A percentile compares a stretch with the other conserved stretches of the same genome.
These are phyloP conservation scores for Pseudomonodictys pantanalensis DNA, from an alignment of 495 filamentous ascomycete species.

Conservation along the genomic window DNA sequence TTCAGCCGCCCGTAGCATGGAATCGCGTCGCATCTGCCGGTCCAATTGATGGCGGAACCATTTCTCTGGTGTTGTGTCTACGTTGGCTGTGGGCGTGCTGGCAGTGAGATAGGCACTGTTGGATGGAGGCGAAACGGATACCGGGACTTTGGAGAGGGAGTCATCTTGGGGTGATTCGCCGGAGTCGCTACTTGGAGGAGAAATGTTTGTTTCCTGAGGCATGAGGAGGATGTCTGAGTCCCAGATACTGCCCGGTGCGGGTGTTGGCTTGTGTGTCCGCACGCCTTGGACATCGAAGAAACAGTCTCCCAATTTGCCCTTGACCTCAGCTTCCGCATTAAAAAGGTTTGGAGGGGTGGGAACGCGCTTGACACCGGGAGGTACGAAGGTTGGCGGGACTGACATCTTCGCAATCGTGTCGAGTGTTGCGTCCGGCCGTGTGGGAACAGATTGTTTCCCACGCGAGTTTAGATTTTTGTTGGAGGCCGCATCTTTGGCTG, in stretches of 20 bases:
- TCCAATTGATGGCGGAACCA: conserved; percentile 6
- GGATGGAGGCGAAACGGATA: neutral
- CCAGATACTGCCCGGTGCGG: conserved; percentile 15
- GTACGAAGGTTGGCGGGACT: conserved; percentile 12
- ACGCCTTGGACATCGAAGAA: conserved; percentile 14
- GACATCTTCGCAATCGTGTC: conserved; percentile 4
- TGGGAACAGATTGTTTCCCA: neutral
- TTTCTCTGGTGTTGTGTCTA: neutral
- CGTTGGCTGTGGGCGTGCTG: neutral
- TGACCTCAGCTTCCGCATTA: conserved; percentile 13
- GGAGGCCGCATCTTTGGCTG: neutral
- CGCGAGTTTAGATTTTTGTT: neutral
- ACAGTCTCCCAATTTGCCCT: conserved; percentile 21
- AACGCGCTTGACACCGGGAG: conserved; percentile 14
- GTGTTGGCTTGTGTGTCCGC: neutral
- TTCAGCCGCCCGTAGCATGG: neutral
- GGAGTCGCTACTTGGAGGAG: neutral
- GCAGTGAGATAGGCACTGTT: neutral
- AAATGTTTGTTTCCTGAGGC: conserved; percentile 11
- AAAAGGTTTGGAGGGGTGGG: conserved; percentile 18
- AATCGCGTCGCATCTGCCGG: neutral
- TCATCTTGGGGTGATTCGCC: conserved; percentile 14
- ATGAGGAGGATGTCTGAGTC: conserved; percentile 31
- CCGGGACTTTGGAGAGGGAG: too few species aligned
- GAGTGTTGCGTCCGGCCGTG: neutral